Evolutionary conservation across 768 basidiomycete species (phyloP).

Genomic region (Trametes cingulata): DNA sequence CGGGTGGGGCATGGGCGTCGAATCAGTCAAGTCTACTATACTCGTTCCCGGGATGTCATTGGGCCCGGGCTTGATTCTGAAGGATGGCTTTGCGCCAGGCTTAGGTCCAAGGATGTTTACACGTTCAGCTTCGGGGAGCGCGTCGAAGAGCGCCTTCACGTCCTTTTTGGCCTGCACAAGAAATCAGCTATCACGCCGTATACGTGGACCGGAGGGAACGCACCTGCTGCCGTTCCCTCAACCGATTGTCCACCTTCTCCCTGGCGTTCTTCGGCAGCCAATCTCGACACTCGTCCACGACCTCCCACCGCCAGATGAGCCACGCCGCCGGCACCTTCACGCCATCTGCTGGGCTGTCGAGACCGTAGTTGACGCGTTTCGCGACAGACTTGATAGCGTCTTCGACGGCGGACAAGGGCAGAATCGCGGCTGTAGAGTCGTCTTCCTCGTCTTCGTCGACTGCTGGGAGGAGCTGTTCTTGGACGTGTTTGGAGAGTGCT

Average conservation of each 20-base stretch:
- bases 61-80: conserved; percentile 8
- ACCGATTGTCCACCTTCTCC: conserved; percentile 62
- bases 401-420: conserved; percentile 56
- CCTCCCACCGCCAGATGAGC: conserved; percentile 88
- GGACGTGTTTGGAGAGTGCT: conserved; percentile 67
- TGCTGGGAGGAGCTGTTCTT: conserved; percentile 64
- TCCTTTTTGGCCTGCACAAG: conserved; percentile 55
- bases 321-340: conserved; percentile 61
- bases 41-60: conserved; percentile 1
- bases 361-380: conserved; percentile 77
- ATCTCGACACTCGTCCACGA: conserved; percentile 53
- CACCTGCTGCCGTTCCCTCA: conserved; percentile 67
- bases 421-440: conserved; percentile 32
- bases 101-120: conserved; percentile 50
- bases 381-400: conserved; percentile 62
- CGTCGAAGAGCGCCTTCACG: conserved; percentile 54
- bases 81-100: neutral
- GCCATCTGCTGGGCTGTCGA: conserved; percentile 50
- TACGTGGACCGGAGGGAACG: conserved; percentile 16
- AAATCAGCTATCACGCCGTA: neutral
- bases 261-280: conserved; percentile 69
- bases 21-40: conserved; percentile 7
- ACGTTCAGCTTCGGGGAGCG: conserved; percentile 58
- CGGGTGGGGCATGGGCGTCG: neutral
- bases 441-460: conserved; percentile 55